These are phyloP conservation scores for Camellia lanceoleosa DNA, from an alignment of 148 eudicot genomes.

Conservation along the genomic window DNA sequence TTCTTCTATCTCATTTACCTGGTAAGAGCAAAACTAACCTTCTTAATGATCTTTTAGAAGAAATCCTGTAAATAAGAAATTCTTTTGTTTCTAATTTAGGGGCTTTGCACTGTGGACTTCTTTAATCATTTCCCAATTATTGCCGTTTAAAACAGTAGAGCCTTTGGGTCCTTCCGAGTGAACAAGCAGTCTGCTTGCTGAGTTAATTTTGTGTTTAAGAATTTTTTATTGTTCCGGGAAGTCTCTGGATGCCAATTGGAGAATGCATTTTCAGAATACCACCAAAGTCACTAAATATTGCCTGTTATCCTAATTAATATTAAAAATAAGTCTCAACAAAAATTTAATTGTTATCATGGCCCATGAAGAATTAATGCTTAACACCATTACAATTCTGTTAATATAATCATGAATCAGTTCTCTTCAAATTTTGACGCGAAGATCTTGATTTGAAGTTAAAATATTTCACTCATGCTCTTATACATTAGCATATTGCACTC, in stretches of 20 bases:
- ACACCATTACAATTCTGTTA: background rate
- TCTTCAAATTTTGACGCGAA: background rate
- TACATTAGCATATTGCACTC: background rate
- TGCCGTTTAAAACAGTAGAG: no score
- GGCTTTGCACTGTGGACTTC: no score
- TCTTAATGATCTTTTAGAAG: no score
- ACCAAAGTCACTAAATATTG: background rate
- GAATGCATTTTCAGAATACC: background rate
- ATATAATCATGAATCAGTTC: background rate
- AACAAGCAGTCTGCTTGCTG: constrained; percentile 3
- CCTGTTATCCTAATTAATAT: no score
- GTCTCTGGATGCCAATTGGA: background rate
- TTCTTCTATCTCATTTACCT: no score
- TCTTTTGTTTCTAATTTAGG: no score
- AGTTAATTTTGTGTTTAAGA: background rate
- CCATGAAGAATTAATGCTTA: background rate
- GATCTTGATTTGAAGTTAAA: background rate
- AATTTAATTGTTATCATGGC: background rate
- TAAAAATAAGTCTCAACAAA: background rate
- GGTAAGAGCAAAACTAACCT: no score
- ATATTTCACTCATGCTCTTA: background rate
- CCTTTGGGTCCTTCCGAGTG: no score
- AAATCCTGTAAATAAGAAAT: no score
- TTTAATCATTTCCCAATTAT: no score
- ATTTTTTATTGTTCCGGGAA: background rate